These are phyloP conservation scores for Sporothrix brasiliensis DNA, from an alignment of 2,329 filamentous ascomycete genomes.

Conservation along the genomic window DNA sequence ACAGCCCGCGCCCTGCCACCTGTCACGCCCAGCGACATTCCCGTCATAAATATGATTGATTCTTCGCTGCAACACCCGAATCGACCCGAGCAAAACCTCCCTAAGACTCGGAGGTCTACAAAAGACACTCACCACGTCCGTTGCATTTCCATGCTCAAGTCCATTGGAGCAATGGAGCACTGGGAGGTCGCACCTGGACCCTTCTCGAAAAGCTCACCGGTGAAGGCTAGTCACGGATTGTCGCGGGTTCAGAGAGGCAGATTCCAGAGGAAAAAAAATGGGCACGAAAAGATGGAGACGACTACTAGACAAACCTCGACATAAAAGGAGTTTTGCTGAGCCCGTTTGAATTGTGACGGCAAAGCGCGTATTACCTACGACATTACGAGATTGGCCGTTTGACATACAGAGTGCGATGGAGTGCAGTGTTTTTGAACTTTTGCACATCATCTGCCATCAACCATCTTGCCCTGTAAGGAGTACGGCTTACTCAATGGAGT, in stretches of 20 bases:
- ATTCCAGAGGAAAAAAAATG: background rate
- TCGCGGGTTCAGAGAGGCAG: background rate
- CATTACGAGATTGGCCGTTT: too few species aligned
- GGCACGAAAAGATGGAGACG: background rate
- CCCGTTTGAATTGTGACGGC: background rate
- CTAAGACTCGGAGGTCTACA: too few species aligned
- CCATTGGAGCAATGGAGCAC: background rate
- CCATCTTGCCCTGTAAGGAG: background rate
- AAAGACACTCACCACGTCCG: background rate
- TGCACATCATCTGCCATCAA: background rate
- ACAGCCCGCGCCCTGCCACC: slow-evolving; percentile 8
- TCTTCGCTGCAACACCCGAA: background rate
- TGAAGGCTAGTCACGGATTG: slow-evolving; percentile 16
- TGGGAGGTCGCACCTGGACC: background rate
- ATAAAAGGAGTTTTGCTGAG: background rate
- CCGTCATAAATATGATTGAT: background rate
- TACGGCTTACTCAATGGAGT: slow-evolving; percentile 14
- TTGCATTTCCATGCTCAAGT: background rate
- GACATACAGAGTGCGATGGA: too few species aligned
- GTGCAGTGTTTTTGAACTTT: background rate
- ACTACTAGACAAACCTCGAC: background rate
- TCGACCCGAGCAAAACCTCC: background rate
- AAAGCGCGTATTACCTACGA: background rate
- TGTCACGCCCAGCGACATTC: slow-evolving; percentile 14
- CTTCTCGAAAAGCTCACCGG: background rate